Conservation (phyloP, 371 early-diverging fungal genomes). For the Syncephalastrum racemosum region DNA sequence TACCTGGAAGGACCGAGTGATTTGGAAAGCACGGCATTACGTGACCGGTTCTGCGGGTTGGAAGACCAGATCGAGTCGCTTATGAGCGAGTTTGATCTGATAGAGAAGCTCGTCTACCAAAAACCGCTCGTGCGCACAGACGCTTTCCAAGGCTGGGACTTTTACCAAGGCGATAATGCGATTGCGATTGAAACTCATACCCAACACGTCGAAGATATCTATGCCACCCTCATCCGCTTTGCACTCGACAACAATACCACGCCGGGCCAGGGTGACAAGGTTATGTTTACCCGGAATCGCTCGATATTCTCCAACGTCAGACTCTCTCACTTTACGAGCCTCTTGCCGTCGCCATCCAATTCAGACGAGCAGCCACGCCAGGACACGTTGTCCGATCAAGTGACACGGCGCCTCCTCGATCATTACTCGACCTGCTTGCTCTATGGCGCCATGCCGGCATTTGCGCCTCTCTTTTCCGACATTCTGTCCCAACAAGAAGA, state of each 20-base stretch:
- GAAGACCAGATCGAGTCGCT: slow-evolving; percentile 46
- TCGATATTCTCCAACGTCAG: slow-evolving; percentile 40
- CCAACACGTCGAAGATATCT: slow-evolving; percentile 40
- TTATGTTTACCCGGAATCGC: slow-evolving; percentile 34
- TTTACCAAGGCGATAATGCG: slow-evolving; percentile 19
- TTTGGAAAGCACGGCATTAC: slow-evolving; percentile 46
- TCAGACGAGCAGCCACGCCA: slow-evolving; percentile 6
- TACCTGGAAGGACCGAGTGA: slow-evolving; percentile 49
- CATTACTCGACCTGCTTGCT: slow-evolving; percentile 41
- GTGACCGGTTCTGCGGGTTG: slow-evolving; percentile 43
- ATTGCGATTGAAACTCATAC: slow-evolving; percentile 45
- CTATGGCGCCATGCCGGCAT: slow-evolving; percentile 40
- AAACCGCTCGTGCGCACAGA: slow-evolving; percentile 5
- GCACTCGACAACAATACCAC: slow-evolving; percentile 35
- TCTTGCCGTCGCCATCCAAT: slow-evolving; percentile 19
- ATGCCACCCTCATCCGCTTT: slow-evolving; percentile 36
- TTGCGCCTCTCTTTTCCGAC: slow-evolving; percentile 22
- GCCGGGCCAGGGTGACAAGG: too few relatives aligned
- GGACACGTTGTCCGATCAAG: slow-evolving; percentile 6
- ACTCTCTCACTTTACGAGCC: slow-evolving; percentile 43
- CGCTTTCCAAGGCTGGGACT: slow-evolving; percentile 20
- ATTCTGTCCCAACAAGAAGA: slow-evolving; percentile 8
- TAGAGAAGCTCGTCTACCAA: slow-evolving; percentile 32
- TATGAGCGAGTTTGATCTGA: slow-evolving; percentile 32
- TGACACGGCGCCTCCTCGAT: slow-evolving; percentile 13